Conservation (phyloP, 495 filamentous ascomycete genomes). For the Annulohypoxylon stygium region DNA sequence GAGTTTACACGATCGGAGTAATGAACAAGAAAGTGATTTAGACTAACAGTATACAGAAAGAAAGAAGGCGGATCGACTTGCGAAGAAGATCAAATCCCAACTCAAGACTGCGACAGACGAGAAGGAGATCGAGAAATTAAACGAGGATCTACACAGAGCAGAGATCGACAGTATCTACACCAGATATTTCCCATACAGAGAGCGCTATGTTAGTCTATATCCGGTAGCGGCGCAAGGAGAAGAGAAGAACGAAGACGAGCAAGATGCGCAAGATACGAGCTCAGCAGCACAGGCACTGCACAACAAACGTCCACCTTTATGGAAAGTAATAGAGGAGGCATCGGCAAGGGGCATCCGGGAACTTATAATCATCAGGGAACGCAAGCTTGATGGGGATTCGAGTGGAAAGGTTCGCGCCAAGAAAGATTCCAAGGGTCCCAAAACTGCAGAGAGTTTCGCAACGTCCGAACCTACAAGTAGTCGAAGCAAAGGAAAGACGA, state of each 20-base stretch:
- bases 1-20: conserved; percentile 34
- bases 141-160: conserved; percentile 73
- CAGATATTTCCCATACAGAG: conserved; percentile 81
- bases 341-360: conserved; percentile 67
- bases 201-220: conserved; percentile 85
- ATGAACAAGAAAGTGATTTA: not conserved
- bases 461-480: conserved; percentile 13
- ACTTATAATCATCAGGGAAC: conserved; percentile 43
- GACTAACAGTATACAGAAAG: conserved; percentile 68
- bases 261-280: conserved; percentile 37
- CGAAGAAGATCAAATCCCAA: conserved; percentile 72
- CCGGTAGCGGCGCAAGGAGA: conserved; percentile 53
- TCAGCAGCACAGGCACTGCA: conserved; percentile 55
- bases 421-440: conserved; percentile 22
- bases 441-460: conserved; percentile 25
- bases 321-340: conserved; percentile 75
- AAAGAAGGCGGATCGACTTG: conserved; percentile 81
- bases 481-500: conserved; percentile 19
- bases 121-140: conserved; percentile 63
- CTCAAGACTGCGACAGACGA: conserved; percentile 62
- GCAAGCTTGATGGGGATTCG: conserved; percentile 30
- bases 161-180: conserved; percentile 90
- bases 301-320: conserved; percentile 69
- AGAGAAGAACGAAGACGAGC: conserved; percentile 47
- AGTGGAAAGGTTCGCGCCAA: conserved; percentile 11